Evolutionary conservation across 805 yeast species (phyloP).

Genomic region (Barnettozyma wickerhamii): DNA sequence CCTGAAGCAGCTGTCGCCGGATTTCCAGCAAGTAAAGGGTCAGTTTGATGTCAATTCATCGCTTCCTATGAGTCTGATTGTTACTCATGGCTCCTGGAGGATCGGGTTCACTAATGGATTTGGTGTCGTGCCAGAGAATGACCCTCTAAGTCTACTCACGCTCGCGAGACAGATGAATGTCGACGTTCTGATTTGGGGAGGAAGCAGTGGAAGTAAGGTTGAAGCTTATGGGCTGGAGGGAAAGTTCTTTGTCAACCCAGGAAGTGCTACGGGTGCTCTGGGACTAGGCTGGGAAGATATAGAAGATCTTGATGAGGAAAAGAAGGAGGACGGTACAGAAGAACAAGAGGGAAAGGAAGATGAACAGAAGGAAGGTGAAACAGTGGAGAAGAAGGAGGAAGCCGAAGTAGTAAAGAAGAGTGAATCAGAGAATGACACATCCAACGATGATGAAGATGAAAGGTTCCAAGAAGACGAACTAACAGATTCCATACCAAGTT

Average conservation of each 20-base stretch:
- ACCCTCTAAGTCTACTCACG: slow-evolving; percentile 76
- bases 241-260: slow-evolving; percentile 93
- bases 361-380: slow-evolving; percentile 6
- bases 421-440: neutral
- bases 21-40: slow-evolving; percentile 74
- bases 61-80: slow-evolving; percentile 60
- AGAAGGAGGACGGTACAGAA: slow-evolving; percentile 28
- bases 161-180: slow-evolving; percentile 90
- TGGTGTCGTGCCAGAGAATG: slow-evolving; percentile 78
- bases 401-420: slow-evolving; percentile 24
- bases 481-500: slow-evolving; percentile 58
- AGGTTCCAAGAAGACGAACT: slow-evolving; percentile 21
- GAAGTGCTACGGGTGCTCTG: slow-evolving; percentile 92
- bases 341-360: slow-evolving; percentile 2
- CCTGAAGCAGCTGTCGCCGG: slow-evolving; percentile 64
- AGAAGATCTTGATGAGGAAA: slow-evolving; percentile 38
- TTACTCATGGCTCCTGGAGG: slow-evolving; percentile 64
- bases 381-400: slow-evolving; percentile 13
- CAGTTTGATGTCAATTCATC: slow-evolving; percentile 57
- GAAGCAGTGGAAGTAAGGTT: slow-evolving; percentile 77
- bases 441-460: slow-evolving; percentile 19
- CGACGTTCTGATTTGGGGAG: slow-evolving; percentile 89
- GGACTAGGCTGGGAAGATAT: slow-evolving; percentile 60
- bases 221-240: slow-evolving; percentile 94
- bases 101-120: slow-evolving; percentile 87